phyloP scores from a whole-genome alignment of 2,329 filamentous ascomycete species.

The Alternaria sp. region DNA sequence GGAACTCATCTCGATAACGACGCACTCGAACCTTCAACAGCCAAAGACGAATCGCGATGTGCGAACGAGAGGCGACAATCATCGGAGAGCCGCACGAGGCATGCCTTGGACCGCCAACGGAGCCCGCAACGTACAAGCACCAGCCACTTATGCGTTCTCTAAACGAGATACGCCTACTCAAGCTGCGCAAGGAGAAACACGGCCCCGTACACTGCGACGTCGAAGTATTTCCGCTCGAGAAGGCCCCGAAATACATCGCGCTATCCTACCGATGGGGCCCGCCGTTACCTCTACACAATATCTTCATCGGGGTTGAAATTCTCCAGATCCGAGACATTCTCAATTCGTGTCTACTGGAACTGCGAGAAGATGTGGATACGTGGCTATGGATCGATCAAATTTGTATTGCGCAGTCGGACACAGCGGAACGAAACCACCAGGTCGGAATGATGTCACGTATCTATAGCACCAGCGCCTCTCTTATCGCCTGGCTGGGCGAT shows the following conservation, averaged over 20 bases:
- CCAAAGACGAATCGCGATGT: not conserved
- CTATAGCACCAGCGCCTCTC: not conserved
- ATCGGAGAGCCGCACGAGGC: not conserved
- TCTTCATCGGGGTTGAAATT: not conserved
- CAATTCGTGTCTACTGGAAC: accelerated
- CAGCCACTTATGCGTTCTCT: not conserved
- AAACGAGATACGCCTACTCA: not conserved
- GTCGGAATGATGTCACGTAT: not conserved
- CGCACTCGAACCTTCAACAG: not conserved
- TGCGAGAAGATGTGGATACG: not conserved
- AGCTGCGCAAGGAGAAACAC: not conserved
- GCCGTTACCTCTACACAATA: accelerated
- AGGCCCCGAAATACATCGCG: not conserved
- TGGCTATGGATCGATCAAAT: not conserved
- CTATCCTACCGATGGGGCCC: not conserved
- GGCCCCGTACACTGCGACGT: not conserved
- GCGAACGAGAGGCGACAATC: not conserved
- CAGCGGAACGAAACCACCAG: not conserved
- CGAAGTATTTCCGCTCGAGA: not conserved
- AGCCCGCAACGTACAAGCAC: not conserved
- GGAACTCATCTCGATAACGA: not conserved
- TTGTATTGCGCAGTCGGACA: not conserved
- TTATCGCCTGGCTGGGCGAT: not conserved
- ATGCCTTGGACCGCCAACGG: not conserved
- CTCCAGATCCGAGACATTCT: not conserved